Conservation (phyloP, 1,139 yeast species). For the Saccharomyces pastorianus region DNA sequence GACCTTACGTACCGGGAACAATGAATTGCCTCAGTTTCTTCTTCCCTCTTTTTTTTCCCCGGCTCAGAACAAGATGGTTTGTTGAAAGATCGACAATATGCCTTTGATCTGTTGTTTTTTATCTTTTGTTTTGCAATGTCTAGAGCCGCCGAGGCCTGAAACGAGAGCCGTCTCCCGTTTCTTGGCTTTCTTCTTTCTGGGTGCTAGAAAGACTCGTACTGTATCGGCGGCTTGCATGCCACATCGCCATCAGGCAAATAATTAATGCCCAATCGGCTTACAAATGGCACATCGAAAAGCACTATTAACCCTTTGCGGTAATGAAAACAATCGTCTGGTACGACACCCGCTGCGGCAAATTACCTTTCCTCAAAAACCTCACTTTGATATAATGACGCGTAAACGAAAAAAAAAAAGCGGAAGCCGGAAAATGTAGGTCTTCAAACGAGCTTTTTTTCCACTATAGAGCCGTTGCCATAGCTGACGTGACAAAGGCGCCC, state of each 20-base stretch:
- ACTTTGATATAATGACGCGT: background rate
- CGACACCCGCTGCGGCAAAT: background rate
- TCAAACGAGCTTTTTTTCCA: background rate
- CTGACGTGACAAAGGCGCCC: background rate
- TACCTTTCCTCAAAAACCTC: background rate
- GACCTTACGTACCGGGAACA: too few relatives aligned
- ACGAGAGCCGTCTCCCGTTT: background rate
- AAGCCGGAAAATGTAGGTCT: background rate
- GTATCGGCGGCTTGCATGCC: background rate
- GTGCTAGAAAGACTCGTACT: background rate
- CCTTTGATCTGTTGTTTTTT: background rate
- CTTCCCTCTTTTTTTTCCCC: too few relatives aligned
- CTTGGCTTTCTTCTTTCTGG: background rate
- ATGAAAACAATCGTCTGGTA: background rate
- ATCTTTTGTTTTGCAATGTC: background rate
- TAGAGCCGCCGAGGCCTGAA: background rate
- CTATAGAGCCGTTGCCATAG: background rate
- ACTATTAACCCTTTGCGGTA: background rate
- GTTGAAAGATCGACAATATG: too few relatives aligned
- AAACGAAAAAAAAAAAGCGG: background rate
- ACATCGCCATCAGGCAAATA: background rate
- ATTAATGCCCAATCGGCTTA: background rate
- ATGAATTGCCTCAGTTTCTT: too few relatives aligned
- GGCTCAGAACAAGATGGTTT: too few relatives aligned
- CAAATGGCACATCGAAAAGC: background rate